Percentiles rank a stretch among this genome's conserved stretches.
Conservation (phyloP, 2,329 filamentous ascomycete genomes). For the Cryphonectria parasitica region DNA sequence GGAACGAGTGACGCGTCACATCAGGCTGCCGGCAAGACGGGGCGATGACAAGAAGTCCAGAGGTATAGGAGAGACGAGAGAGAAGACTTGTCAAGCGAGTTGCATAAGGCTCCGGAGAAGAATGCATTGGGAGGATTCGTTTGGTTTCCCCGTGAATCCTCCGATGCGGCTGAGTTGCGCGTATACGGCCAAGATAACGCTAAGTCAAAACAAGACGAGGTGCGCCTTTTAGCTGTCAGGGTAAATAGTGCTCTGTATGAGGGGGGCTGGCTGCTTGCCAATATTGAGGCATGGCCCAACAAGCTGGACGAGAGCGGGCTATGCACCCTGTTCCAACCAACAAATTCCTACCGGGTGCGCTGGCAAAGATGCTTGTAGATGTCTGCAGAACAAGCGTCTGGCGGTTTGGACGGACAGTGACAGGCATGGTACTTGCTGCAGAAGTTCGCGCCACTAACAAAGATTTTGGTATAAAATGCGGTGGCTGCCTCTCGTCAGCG, state of each 20-base stretch:
- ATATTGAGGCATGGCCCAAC: background rate
- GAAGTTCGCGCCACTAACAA: background rate
- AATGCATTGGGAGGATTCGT: background rate
- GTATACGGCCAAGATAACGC: background rate
- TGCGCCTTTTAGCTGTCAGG: background rate
- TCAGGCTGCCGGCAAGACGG: background rate
- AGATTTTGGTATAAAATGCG: background rate
- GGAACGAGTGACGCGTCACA: conserved; percentile 3
- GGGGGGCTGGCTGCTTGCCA: background rate
- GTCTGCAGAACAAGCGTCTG: background rate
- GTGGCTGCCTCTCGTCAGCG: background rate
- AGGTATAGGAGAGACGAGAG: background rate
- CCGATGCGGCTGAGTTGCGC: conserved; percentile 1
- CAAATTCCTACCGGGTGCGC: background rate
- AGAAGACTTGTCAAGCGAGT: background rate
- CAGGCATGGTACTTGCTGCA: background rate
- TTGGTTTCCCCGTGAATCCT: background rate
- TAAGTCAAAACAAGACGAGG: background rate
- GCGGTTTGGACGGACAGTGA: background rate
- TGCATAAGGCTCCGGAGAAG: background rate
- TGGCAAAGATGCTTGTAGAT: background rate
- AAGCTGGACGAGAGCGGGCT: background rate
- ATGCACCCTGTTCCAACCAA: background rate
- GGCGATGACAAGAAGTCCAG: background rate
- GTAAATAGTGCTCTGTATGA: background rate